These are phyloP conservation scores for Macrophomina pseudophaseolina DNA, from an alignment of 2,329 filamentous ascomycete genomes.

Conservation along the genomic window DNA sequence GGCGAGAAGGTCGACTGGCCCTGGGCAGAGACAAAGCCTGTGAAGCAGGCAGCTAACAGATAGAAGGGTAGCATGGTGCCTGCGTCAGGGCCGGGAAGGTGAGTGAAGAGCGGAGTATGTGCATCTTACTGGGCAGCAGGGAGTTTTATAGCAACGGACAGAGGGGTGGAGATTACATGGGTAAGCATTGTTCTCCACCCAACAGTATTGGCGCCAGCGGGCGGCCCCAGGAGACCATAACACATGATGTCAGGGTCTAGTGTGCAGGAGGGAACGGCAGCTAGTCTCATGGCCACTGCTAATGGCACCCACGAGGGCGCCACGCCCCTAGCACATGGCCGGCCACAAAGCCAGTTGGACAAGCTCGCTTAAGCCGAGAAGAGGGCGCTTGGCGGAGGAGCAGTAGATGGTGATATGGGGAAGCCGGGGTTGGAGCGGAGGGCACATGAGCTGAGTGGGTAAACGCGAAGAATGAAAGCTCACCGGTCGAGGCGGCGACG, in stretches of 20 bases:
- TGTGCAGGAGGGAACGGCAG: constrained; percentile 14
- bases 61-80: constrained; percentile 23
- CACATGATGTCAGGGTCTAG: constrained; percentile 28
- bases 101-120: constrained; percentile 12
- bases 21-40: constrained; percentile 14
- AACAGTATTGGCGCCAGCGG: constrained; percentile 21
- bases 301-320: constrained; percentile 19
- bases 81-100: constrained; percentile 22
- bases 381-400: constrained; percentile 20
- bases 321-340: constrained; percentile 25
- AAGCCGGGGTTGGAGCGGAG: neutral
- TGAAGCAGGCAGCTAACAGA: constrained; percentile 17
- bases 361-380: constrained; percentile 13
- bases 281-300: constrained; percentile 26
- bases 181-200: constrained; percentile 22
- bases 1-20: constrained; percentile 68
- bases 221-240: constrained; percentile 24
- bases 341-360: neutral
- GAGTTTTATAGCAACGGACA: constrained; percentile 21
- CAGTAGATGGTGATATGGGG: neutral
- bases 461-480: constrained; percentile 16
- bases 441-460: constrained; percentile 20
- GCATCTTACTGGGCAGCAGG: constrained; percentile 7
- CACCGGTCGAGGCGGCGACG: constrained; percentile 12
- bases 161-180: constrained; percentile 18